Evolutionary conservation across 2,329 filamentous ascomycete species (phyloP).

Genomic region (Magnaporthiopsis incrustans): DNA sequence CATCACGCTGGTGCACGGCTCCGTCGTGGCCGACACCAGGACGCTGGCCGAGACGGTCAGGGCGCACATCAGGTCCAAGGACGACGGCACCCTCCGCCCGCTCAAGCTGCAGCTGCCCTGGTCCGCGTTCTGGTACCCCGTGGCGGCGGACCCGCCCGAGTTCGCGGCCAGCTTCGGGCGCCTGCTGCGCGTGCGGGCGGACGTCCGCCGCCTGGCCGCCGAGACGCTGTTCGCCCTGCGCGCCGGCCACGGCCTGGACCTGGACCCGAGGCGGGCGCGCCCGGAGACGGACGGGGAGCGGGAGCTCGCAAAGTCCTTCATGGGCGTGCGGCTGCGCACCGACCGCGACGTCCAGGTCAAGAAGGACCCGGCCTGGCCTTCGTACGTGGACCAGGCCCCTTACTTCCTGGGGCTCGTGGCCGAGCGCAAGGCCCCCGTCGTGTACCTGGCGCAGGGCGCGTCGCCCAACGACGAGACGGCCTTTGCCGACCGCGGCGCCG

Average conservation of each 20-base stretch:
- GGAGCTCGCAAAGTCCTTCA: conserved; percentile 16
- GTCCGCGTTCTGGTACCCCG: conserved; percentile 23
- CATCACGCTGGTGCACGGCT: conserved; percentile 13
- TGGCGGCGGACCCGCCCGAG: conserved; percentile 18
- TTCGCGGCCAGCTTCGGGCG: conserved; percentile 29
- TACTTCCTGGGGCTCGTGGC: conserved; percentile 23
- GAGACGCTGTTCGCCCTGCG: conserved; percentile 24
- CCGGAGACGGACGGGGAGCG: conserved; percentile 6
- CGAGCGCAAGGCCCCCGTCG: conserved; percentile 20
- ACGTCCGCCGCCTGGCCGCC: conserved; percentile 26
- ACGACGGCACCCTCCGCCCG: conserved; percentile 20
- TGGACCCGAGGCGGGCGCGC: conserved; percentile 19
- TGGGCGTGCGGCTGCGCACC: conserved; percentile 28
- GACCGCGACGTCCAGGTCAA: conserved; percentile 20
- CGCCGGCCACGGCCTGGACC: conserved; percentile 10
- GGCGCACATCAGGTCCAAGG: conserved; percentile 17
- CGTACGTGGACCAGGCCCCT: conserved; percentile 24
- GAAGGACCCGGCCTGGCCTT: conserved; percentile 17
- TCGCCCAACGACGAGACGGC: conserved; percentile 23
- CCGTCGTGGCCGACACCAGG: conserved; percentile 18
- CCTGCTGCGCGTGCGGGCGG: conserved; percentile 26
- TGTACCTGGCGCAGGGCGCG: conserved; percentile 37
- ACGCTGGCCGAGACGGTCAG: conserved; percentile 9
- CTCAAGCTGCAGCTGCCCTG: conserved; percentile 21
- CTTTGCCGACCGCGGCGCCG: conserved; percentile 28